phyloP scores from a whole-genome alignment of 768 basidiomycete species.

The Dentipellis fragilis region DNA sequence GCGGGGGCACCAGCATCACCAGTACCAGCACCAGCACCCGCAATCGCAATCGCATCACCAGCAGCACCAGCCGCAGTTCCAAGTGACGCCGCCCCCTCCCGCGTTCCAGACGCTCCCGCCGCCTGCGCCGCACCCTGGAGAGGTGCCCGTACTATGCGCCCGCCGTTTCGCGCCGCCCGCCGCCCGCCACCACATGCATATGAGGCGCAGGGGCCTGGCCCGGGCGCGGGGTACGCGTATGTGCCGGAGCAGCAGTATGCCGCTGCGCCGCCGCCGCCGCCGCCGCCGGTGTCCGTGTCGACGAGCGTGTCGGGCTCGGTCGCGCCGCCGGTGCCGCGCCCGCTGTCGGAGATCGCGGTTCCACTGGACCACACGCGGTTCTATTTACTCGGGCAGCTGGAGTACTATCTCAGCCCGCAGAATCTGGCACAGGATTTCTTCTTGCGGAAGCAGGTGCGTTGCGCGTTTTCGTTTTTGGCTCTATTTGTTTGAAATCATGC shows the following conservation, averaged over 20 bases:
- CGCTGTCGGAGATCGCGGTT: conserved; percentile 37
- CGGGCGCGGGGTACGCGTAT: conserved; percentile 2
- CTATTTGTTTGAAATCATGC: background rate
- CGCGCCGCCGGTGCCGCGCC: conserved; percentile 33
- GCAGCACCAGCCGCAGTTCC: conserved; percentile 6
- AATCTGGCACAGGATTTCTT: conserved; percentile 86
- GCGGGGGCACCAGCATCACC: background rate
- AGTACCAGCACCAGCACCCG: background rate
- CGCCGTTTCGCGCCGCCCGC: conserved; percentile 3
- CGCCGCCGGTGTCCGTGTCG: conserved; percentile 16
- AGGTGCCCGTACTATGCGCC: conserved; percentile 14
- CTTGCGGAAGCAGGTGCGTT: conserved; percentile 61
- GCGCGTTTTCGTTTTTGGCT: conserved; percentile 8
- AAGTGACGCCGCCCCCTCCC: conserved; percentile 10
- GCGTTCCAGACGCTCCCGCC: conserved; percentile 16
- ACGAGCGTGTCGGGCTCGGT: conserved; percentile 8
- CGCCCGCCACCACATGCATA: conserved; percentile 13
- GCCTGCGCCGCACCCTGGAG: conserved; percentile 4
- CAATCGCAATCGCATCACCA: conserved; percentile 2
- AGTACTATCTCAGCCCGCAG: conserved; percentile 87
- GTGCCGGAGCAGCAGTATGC: conserved; percentile 14
- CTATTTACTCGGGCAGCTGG: conserved; percentile 72
- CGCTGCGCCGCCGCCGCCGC: conserved; percentile 16
- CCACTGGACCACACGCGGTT: conserved; percentile 57
- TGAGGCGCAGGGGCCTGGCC: conserved; percentile 17